These are phyloP conservation scores for Vachellia collinsii DNA, from an alignment of 306 rosid species.

Conservation along the genomic window DNA sequence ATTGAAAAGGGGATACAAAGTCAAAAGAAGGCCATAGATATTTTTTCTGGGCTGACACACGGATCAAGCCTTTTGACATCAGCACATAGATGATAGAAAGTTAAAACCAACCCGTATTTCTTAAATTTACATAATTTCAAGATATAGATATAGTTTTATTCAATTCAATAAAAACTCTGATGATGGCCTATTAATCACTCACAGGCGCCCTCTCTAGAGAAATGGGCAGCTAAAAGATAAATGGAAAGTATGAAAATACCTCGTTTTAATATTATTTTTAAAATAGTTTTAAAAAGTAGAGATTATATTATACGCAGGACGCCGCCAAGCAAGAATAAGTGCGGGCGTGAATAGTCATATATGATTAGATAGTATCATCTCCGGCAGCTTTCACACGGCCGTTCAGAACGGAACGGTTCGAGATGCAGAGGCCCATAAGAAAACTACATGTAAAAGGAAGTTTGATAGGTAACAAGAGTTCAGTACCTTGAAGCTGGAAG, in stretches of 20 bases:
- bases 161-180: not conserved
- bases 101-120: not conserved
- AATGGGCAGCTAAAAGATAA: not conserved
- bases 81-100: not conserved
- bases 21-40: not conserved
- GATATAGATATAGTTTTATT: too few relatives aligned
- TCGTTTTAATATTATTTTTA: not conserved
- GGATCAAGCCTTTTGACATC: not conserved
- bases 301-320: not conserved
- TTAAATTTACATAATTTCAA: too few relatives aligned
- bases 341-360: not conserved
- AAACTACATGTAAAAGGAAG: not conserved
- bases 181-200: not conserved
- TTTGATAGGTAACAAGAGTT: not conserved
- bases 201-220: not conserved
- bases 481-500: constrained; percentile 76
- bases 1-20: not conserved
- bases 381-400: not conserved
- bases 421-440: not conserved
- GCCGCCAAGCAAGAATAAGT: not conserved
- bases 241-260: not conserved
- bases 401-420: not conserved
- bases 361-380: not conserved
- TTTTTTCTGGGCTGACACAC: not conserved
- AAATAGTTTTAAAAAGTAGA: not conserved